Evolutionary conservation across 1,284 basidiomycete species (phyloP).

Genomic region (Puccinia polysora): DNA sequence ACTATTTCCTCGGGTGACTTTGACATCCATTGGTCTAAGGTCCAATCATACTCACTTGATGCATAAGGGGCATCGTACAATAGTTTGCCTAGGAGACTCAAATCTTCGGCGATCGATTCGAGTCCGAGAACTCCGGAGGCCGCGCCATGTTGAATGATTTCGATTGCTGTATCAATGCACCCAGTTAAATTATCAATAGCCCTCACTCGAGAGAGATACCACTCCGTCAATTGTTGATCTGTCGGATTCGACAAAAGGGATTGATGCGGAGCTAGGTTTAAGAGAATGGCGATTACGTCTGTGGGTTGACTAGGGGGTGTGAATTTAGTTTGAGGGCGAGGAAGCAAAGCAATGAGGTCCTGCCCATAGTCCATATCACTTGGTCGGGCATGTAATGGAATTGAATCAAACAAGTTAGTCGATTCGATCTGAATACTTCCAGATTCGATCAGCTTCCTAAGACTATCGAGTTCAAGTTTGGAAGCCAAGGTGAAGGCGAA

Average conservation of each 20-base stretch:
- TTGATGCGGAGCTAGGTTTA: not conserved
- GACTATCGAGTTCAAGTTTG: conserved; percentile 17
- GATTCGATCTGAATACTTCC: conserved; percentile 1
- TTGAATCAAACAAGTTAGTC: conserved; percentile 14
- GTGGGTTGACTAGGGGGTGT: not conserved
- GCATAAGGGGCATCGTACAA: conserved; percentile 68
- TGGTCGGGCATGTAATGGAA: conserved; percentile 40
- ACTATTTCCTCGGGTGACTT: conserved; percentile 66
- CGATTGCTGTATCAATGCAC: conserved; percentile 71
- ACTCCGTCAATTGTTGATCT: conserved; percentile 60
- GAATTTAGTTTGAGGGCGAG: conserved; percentile 1
- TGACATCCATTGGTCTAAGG: conserved; percentile 65
- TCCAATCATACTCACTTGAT: conserved; percentile 59
- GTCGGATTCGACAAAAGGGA: conserved; percentile 44
- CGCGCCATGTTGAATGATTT: conserved; percentile 75
- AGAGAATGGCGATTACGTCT: not conserved
- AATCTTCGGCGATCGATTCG: conserved; percentile 80
- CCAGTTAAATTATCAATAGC: conserved; percentile 65
- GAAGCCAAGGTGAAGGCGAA: conserved; percentile 37
- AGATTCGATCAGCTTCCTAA: not conserved
- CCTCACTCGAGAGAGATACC: conserved; percentile 69
- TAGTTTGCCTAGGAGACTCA: conserved; percentile 73
- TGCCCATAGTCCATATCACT: conserved; percentile 33
- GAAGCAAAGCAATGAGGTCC: conserved; percentile 36
- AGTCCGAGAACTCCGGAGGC: conserved; percentile 71